Conservation (phyloP, 129 eudicot species). For the Logfia minima region DNA sequence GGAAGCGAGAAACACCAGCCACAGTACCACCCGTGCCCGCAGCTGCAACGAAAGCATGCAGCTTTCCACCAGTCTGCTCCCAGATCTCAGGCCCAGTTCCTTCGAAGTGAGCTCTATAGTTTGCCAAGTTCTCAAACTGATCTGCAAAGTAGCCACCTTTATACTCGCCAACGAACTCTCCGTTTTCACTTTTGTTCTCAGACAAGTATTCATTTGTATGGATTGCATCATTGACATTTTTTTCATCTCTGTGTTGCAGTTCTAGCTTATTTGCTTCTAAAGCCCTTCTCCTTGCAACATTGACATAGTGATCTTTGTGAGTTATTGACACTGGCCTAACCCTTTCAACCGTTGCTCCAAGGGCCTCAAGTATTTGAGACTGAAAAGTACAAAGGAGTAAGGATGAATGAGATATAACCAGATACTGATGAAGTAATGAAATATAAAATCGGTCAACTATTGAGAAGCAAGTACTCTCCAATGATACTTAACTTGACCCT, state of each 20-base stretch:
- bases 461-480: neutral
- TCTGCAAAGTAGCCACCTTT: slow-evolving; percentile 96
- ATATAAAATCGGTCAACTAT: neutral
- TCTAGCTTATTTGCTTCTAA: slow-evolving; percentile 68
- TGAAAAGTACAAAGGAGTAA: slow-evolving; percentile 29
- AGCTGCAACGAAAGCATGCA: slow-evolving; percentile 90
- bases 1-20: slow-evolving; percentile 80
- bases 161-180: slow-evolving; percentile 37
- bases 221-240: slow-evolving; percentile 29
- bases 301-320: slow-evolving; percentile 87
- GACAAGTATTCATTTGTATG: slow-evolving; percentile 36
- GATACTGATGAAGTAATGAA: neutral
- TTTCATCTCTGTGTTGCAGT: slow-evolving; percentile 28
- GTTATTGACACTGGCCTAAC: slow-evolving; percentile 98
- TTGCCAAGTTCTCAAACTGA: slow-evolving; percentile 92
- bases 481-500: neutral
- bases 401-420: neutral
- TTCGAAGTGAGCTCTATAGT: slow-evolving; percentile 88
- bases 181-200: slow-evolving; percentile 25
- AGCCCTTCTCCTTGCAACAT: slow-evolving; percentile 94
- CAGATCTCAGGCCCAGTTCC: slow-evolving; percentile 97
- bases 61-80: slow-evolving; percentile 74
- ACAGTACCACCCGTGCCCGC: slow-evolving; percentile 98
- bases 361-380: slow-evolving; percentile 96
- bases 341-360: slow-evolving; percentile 95